Evolutionary conservation across 2,329 filamentous ascomycete genomes (phyloP), one percentile per base, ranked within the genome.

Genomic region (Pseudopyrenochaeta lycopersici): DNA sequence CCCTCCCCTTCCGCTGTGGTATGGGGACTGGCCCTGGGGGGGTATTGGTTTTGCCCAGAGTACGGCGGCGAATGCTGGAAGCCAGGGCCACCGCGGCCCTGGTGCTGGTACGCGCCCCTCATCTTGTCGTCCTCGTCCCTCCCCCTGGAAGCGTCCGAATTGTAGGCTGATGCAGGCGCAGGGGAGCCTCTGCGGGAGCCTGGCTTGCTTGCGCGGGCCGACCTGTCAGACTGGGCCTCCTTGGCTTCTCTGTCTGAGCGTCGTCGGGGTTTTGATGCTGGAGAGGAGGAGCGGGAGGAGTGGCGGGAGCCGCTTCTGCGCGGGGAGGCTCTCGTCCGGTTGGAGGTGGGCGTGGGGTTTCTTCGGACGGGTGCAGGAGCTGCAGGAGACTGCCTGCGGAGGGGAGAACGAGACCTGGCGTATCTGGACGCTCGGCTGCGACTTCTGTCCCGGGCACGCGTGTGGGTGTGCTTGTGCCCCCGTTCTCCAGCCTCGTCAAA

Each of bases 11-110:
- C 79, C 79, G 57, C 78, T 77, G 32, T 79, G 79, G 67, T 88
- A 85, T 12, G 87, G 85, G 33, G 87, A 88, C 38, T 84, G 83
- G 9, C 81, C 80, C 54, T 82, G 82, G 88, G 85, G 15, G 87
- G 88, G 40, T 82, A 82, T 61, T 86, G 84, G 62, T 83, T 82
- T 17, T 85, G 81, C 18, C 81, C 80, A 59, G 79, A 77, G 63
- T 85, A 84, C 48, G 84, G 82, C 33, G 87, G 84, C n/a, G 86
- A 87, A 41, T 84, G 81, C 20, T 81, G 81, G 63, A 84, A 85
- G 49, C 82, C 80, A n/a, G 66, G 46, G 7, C 71, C 72, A 20
- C 76, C 74, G 32, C 79, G 68, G 27, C 71, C 70, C 46, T 73
- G 73, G 21, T 72, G 64, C 18, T 66, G 62, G 52, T 76, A 75